Conservation (phyloP, 2,329 filamentous ascomycete genomes). For the Macrophomina tecta region DNA sequence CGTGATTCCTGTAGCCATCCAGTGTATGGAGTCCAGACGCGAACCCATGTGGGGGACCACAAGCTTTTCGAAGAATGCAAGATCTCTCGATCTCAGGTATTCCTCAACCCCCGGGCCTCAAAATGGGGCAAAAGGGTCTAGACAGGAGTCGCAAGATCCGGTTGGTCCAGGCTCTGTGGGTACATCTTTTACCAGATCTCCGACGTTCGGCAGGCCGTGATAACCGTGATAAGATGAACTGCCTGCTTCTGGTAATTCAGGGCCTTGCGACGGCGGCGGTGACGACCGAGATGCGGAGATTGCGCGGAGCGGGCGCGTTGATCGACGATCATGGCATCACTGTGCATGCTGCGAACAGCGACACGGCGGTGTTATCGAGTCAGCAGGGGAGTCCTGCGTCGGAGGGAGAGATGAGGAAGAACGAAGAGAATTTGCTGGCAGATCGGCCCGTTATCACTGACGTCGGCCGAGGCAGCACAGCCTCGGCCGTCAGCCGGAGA, state of each 20-base stretch:
- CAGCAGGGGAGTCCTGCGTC: background rate
- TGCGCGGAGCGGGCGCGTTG: background rate
- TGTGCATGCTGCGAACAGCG: background rate
- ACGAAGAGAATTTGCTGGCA: background rate
- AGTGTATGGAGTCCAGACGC: too few relatives aligned
- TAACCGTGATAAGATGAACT: slow-evolving; percentile 1
- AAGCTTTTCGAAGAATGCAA: slow-evolving; percentile 6
- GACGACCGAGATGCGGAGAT: background rate
- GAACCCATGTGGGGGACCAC: background rate
- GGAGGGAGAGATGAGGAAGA: background rate
- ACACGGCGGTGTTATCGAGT: background rate
- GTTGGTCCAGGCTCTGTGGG: background rate
- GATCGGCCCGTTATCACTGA: background rate
- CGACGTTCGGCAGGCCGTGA: background rate
- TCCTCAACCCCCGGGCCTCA: background rate
- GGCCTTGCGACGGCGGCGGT: background rate
- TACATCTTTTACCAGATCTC: background rate
- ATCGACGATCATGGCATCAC: slow-evolving; percentile 16
- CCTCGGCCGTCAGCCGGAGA: slow-evolving; percentile 7
- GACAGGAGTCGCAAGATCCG: background rate
- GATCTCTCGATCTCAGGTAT: background rate
- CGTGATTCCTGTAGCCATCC: too few relatives aligned
- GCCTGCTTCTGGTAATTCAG: background rate
- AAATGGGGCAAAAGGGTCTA: background rate
- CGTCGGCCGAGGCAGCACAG: background rate